Conservation (phyloP, 768 basidiomycete genomes). For the Russula dissimulans region DNA sequence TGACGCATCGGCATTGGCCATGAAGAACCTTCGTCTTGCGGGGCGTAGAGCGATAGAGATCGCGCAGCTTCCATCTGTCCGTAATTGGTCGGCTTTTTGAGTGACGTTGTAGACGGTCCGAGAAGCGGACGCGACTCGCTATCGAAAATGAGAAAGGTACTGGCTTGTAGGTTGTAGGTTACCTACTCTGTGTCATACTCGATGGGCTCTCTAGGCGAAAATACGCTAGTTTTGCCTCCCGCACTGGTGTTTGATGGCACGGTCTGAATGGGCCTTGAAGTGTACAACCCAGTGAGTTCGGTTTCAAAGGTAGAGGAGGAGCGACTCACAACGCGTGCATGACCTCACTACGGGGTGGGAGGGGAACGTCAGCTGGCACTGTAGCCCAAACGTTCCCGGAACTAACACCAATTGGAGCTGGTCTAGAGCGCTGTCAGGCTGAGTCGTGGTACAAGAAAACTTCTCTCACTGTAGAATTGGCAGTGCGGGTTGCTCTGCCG, state of each 20-base stretch:
- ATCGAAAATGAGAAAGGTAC: slow-evolving; percentile 2
- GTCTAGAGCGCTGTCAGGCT: background rate
- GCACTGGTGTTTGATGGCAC: slow-evolving; percentile 9
- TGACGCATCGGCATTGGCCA: slow-evolving; percentile 22
- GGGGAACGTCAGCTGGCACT: slow-evolving; percentile 12
- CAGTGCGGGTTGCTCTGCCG: background rate
- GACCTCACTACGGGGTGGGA: slow-evolving; percentile 9
- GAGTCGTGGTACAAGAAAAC: background rate
- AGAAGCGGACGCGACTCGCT: slow-evolving; percentile 52
- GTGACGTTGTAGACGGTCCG: slow-evolving; percentile 27
- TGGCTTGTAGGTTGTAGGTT: background rate
- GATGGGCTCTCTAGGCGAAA: slow-evolving; percentile 5
- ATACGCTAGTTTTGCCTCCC: background rate
- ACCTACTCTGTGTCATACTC: slow-evolving; percentile 25
- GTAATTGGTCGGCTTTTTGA: slow-evolving; percentile 19
- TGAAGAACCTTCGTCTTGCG: slow-evolving; percentile 19
- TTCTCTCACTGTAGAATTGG: slow-evolving; percentile 7
- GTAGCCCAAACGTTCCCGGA: background rate
- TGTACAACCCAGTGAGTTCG: background rate
- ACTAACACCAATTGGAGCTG: background rate
- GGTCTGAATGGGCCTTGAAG: slow-evolving; percentile 16
- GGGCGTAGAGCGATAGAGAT: slow-evolving; percentile 15
- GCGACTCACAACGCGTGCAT: slow-evolving; percentile 8
- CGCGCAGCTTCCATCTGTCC: slow-evolving; percentile 12
- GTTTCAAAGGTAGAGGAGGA: background rate